phyloP scores from a whole-genome alignment of 768 basidiomycete genomes.

The Auricularia auricula-judae region DNA sequence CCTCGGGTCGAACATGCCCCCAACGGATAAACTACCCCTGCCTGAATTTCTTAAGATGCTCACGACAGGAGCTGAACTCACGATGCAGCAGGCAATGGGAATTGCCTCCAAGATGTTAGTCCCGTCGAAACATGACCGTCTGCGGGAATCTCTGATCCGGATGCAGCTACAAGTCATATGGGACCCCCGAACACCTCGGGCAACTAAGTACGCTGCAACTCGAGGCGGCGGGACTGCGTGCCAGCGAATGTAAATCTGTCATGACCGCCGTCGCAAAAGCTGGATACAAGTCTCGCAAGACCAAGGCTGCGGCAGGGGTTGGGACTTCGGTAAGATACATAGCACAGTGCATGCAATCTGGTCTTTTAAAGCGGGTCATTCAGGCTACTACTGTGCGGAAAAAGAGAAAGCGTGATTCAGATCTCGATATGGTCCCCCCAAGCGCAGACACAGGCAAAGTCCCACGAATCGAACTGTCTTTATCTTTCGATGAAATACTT shows the following conservation, averaged over 20 bases:
- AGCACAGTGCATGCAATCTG: conserved; percentile 9
- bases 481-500: conserved; percentile 62
- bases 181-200: conserved; percentile 46
- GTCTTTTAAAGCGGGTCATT: not conserved
- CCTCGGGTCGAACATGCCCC: not conserved
- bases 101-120: conserved; percentile 56
- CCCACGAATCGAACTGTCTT: conserved; percentile 47
- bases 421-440: conserved; percentile 49
- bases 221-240: conserved; percentile 42
- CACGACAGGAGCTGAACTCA: conserved; percentile 37
- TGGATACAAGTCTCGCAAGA: conserved; percentile 33
- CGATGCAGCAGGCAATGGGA: conserved; percentile 56
- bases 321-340: not conserved
- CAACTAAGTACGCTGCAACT: conserved; percentile 53
- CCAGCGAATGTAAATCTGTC: conserved; percentile 53
- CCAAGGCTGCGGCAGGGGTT: not conserved
- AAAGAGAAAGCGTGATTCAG: conserved; percentile 43
- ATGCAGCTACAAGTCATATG: conserved; percentile 58
- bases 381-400: conserved; percentile 11
- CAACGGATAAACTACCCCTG: conserved; percentile 39
- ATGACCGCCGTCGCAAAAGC: conserved; percentile 51
- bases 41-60: conserved; percentile 59
- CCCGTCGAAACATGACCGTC: too few relatives aligned
- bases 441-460: conserved; percentile 38
- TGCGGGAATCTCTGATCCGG: conserved; percentile 7